A percentile compares a stretch with the other conserved stretches of the same genome.
Conservation (phyloP, 2,329 filamentous ascomycete genomes). For the Verticillium tricorpus region DNA sequence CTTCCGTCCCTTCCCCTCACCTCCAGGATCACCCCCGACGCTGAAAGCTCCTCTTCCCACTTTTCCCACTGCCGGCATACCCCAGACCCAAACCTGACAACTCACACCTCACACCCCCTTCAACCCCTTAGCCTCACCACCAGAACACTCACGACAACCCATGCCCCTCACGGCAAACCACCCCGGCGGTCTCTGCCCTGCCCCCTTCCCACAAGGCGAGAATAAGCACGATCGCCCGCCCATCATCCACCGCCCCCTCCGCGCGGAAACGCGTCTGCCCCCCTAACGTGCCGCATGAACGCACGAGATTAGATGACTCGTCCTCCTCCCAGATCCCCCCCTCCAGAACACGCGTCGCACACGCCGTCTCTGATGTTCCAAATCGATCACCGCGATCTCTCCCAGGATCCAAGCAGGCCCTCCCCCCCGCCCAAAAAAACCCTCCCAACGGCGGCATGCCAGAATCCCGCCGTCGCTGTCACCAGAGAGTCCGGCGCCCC, state of each 20-base stretch:
- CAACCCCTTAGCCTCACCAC: not conserved
- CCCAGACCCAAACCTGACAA: not conserved
- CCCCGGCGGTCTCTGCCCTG: not conserved
- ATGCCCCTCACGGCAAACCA: not conserved
- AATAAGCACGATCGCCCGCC: conserved; percentile 11
- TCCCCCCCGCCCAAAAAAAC: not conserved
- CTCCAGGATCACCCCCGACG: not conserved
- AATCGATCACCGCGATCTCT: not conserved
- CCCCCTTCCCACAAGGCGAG: conserved; percentile 5
- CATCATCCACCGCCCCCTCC: not conserved
- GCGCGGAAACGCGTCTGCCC: not conserved
- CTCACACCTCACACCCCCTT: not conserved
- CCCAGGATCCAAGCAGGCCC: not conserved
- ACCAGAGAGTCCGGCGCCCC: not conserved
- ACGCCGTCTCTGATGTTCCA: not conserved
- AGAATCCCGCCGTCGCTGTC: not conserved
- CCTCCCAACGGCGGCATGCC: not conserved
- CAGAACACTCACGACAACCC: not conserved
- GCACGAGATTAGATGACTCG: conserved; percentile 3
- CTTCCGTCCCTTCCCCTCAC: not conserved
- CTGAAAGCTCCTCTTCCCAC: not conserved
- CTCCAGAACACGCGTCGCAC: not conserved
- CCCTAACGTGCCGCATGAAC: not conserved
- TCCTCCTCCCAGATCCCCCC: not conserved
- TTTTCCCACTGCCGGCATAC: not conserved